Conservation (phyloP, 208 protist genomes). For the Endotrypanum monterogeii region DNA sequence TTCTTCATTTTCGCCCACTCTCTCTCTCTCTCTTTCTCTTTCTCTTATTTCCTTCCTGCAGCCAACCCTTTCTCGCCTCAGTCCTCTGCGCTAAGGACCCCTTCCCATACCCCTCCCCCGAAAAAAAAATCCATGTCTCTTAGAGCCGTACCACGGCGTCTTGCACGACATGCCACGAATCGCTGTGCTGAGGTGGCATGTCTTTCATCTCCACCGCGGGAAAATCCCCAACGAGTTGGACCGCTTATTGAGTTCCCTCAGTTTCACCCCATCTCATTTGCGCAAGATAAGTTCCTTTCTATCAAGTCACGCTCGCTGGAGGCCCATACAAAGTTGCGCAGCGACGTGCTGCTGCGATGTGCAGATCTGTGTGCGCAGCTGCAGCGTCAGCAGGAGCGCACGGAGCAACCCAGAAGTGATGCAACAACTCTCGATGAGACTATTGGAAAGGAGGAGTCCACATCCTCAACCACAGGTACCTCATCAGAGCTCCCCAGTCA, state of each 20-base stretch:
- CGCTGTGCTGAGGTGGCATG: background rate
- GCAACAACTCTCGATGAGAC: background rate
- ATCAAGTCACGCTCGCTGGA: constrained; percentile 67
- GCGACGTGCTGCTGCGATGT: constrained; percentile 46
- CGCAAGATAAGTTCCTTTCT: constrained; percentile 78
- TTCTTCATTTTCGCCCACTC: background rate
- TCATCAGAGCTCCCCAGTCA: background rate
- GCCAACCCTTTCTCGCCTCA: background rate
- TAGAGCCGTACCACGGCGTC: constrained; percentile 3
- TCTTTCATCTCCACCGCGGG: background rate
- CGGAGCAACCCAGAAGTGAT: constrained; percentile 2
- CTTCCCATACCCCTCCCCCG: background rate
- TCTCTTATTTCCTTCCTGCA: background rate
- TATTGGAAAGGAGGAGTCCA: background rate
- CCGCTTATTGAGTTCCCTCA: constrained; percentile 35
- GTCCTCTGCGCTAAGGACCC: background rate
- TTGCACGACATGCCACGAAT: constrained; percentile 3
- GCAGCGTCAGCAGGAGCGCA: constrained; percentile 7
- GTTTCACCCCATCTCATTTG: constrained; percentile 61
- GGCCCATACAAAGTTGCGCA: constrained; percentile 45
- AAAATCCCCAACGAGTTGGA: background rate
- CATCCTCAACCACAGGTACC: background rate
- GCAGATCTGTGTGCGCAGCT: constrained; percentile 32
- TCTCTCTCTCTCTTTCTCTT: background rate
- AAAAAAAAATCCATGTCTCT: constrained; percentile 15